Percentiles rank a stretch among this genome's conserved stretches.
phyloP scores from a whole-genome alignment of 129 eudicot species.

The Centrapalus pauciflorus region DNA sequence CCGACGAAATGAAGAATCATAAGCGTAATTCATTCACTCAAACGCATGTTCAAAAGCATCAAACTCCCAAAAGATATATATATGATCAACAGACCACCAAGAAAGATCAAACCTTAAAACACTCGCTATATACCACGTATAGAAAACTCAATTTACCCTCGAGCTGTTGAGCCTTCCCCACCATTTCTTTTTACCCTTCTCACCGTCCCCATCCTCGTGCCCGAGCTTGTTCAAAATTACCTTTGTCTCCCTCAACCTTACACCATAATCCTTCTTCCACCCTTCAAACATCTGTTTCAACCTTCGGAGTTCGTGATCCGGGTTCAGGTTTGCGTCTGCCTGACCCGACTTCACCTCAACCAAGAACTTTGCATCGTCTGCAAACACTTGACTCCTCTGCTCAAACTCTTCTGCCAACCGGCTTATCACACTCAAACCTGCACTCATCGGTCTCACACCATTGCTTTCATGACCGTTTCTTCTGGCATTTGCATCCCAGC shows the following conservation, averaged over 20 bases:
- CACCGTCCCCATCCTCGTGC: slow-evolving; percentile 53
- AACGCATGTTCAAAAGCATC: neutral
- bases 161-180: slow-evolving; percentile 85
- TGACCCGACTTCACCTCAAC: slow-evolving; percentile 94
- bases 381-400: slow-evolving; percentile 86
- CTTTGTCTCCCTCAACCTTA: slow-evolving; percentile 89
- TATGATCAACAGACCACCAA: slow-evolving; percentile 16
- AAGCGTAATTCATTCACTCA: slow-evolving; percentile 18
- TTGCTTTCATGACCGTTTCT: slow-evolving; percentile 35
- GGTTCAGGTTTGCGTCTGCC: slow-evolving; percentile 66
- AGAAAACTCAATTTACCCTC: slow-evolving; percentile 35
- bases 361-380: slow-evolving; percentile 88
- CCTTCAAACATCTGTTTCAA: slow-evolving; percentile 87
- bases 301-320: slow-evolving; percentile 78
- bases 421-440: slow-evolving; percentile 75
- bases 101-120: neutral
- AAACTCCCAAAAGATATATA: slow-evolving; percentile 8
- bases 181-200: slow-evolving; percentile 78
- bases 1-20: slow-evolving; percentile 7
- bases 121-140: slow-evolving; percentile 12
- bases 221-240: slow-evolving; percentile 75
- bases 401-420: slow-evolving; percentile 90
- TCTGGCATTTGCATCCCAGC: slow-evolving; percentile 52
- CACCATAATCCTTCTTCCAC: slow-evolving; percentile 91
- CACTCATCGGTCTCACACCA: slow-evolving; percentile 57